A percentile compares a stretch with the other conserved stretches of the same genome.
Conservation (phyloP, 2,329 filamentous ascomycete genomes). For the Epichloe sibirici region DNA sequence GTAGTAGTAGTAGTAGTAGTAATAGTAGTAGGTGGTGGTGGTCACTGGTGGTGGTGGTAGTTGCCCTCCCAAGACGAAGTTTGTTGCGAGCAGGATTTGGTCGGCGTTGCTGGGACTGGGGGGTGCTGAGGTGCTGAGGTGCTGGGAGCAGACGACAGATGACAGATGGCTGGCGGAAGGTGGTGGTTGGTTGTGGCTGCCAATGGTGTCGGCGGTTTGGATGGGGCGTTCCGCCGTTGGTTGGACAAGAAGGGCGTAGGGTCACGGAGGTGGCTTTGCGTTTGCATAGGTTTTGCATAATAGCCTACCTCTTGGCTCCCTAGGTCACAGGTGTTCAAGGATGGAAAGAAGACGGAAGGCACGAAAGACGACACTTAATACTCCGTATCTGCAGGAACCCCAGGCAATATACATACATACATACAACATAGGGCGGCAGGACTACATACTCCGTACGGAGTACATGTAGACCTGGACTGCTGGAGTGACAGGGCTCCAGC, state of each 20-base stretch:
- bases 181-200: conserved; percentile 1
- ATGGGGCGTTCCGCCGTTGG: background rate
- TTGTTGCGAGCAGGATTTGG: background rate
- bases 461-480: too few relatives aligned
- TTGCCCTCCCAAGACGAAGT: background rate
- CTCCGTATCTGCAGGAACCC: too few relatives aligned
- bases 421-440: too few relatives aligned
- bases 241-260: background rate
- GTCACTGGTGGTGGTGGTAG: background rate
- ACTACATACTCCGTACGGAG: too few relatives aligned
- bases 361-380: too few relatives aligned
- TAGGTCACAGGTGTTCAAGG: too few relatives aligned
- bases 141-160: background rate
- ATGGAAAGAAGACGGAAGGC: too few relatives aligned
- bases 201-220: background rate
- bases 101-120: background rate
- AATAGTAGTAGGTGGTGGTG: too few relatives aligned
- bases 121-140: background rate
- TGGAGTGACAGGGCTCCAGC: too few relatives aligned
- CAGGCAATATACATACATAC: too few relatives aligned
- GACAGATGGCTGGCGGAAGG: background rate
- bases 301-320: too few relatives aligned
- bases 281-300: background rate
- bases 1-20: background rate
- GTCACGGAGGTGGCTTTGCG: conserved; percentile 1